Percentiles rank a stretch among this genome's conserved stretches.
Evolutionary conservation across 352 stramenopile species (phyloP).

Genomic region (Phytophthora sp.): DNA sequence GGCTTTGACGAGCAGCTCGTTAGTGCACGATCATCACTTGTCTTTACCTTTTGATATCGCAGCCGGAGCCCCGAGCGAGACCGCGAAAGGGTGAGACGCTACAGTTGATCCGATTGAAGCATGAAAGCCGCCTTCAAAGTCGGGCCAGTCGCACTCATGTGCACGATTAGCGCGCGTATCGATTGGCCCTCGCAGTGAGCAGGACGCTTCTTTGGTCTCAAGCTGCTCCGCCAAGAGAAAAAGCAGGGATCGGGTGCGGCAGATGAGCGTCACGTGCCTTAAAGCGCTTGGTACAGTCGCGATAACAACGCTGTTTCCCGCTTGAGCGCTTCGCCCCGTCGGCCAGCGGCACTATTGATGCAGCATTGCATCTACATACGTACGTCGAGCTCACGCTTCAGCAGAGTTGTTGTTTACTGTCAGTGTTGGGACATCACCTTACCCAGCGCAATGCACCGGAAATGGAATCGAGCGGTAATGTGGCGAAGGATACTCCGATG

Average conservation of each 20-base stretch:
- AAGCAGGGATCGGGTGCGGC: background rate
- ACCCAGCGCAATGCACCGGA: background rate
- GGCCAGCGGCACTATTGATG: background rate
- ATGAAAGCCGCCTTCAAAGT: conserved; percentile 17
- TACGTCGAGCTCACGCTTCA: too few species aligned
- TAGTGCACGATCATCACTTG: conserved; percentile 18
- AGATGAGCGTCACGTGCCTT: background rate
- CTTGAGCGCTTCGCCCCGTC: background rate
- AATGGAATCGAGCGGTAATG: background rate
- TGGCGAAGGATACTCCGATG: background rate
- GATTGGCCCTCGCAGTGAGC: conserved; percentile 14
- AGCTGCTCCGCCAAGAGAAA: conserved; percentile 19
- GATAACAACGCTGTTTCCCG: conserved; percentile 14
- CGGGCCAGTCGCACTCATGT: conserved; percentile 10
- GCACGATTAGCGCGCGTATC: background rate
- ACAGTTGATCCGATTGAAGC: conserved; percentile 16
- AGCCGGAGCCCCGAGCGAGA: background rate
- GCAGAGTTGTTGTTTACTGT: too few species aligned
- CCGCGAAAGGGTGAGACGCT: conserved; percentile 9
- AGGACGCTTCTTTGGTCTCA: conserved; percentile 15
- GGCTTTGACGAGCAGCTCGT: conserved; percentile 20
- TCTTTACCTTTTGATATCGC: conserved; percentile 28
- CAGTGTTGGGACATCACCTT: too few species aligned
- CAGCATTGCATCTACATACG: background rate
- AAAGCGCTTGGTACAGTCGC: conserved; percentile 14